These are phyloP conservation scores for Tothia fuscella DNA, from an alignment of 2,329 filamentous ascomycete species.

Conservation along the genomic window DNA sequence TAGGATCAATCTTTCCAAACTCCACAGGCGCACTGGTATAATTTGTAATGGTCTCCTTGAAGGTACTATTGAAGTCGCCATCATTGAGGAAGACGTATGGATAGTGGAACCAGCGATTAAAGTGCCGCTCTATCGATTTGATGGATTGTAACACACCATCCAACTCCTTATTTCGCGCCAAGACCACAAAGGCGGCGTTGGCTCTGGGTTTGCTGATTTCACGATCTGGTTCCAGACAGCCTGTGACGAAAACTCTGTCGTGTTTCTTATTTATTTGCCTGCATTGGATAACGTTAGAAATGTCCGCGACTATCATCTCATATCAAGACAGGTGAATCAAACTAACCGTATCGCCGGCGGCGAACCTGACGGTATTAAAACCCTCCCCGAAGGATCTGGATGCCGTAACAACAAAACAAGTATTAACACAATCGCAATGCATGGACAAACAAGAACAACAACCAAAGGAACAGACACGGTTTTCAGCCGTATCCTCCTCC, in stretches of 20 bases:
- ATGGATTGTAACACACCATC: constrained; percentile 93
- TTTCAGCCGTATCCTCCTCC: constrained; percentile 73
- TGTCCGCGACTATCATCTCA: not conserved
- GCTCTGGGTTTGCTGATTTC: constrained; percentile 69
- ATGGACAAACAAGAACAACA: constrained; percentile 83
- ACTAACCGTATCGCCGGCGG: constrained; percentile 77
- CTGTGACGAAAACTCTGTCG: constrained; percentile 90
- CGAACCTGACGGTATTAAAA: constrained; percentile 77
- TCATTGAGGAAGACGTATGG: constrained; percentile 98
- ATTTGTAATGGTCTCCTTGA: constrained; percentile 77
- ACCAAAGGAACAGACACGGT: constrained; percentile 85
- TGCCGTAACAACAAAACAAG: constrained; percentile 80
- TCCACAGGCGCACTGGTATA: constrained; percentile 82
- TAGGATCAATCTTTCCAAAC: constrained; percentile 82
- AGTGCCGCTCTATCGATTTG: constrained; percentile 96
- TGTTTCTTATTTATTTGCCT: constrained; percentile 96
- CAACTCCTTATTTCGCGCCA: constrained; percentile 91
- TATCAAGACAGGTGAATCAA: not conserved
- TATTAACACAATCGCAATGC: constrained; percentile 83
- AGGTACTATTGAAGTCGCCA: constrained; percentile 88
- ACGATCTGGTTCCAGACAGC: constrained; percentile 63
- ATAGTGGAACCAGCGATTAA: constrained; percentile 98
- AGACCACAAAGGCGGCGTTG: constrained; percentile 90
- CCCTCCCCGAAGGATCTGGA: constrained; percentile 67
- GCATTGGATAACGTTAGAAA: constrained; percentile 11